Conservation (phyloP, 768 basidiomycete species). For the Scleroderma bovista region DNA sequence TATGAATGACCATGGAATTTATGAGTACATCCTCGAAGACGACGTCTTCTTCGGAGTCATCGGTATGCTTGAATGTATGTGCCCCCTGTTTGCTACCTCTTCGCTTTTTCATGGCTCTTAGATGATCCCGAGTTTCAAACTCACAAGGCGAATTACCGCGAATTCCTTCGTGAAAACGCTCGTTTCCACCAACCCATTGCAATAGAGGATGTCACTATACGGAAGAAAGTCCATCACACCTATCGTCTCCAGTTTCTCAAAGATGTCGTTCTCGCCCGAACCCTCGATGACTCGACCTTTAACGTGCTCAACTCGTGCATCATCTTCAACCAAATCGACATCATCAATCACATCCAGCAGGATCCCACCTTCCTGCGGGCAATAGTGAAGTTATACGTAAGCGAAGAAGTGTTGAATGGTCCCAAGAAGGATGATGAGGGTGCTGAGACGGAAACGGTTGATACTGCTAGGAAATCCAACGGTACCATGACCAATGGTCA, state of each 20-base stretch:
- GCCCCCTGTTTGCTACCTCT: slow-evolving; percentile 1
- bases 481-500: slow-evolving; percentile 33
- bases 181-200: slow-evolving; percentile 86
- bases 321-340: slow-evolving; percentile 99
- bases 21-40: slow-evolving; percentile 92
- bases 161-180: slow-evolving; percentile 80
- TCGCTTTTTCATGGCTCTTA: slow-evolving; percentile 28
- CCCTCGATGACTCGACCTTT: slow-evolving; percentile 94
- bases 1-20: slow-evolving; percentile 91
- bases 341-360: slow-evolving; percentile 82
- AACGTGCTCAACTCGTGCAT: slow-evolving; percentile 96
- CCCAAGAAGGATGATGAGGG: slow-evolving; percentile 29
- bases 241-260: slow-evolving; percentile 97
- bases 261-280: slow-evolving; percentile 94
- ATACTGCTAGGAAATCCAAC: slow-evolving; percentile 34
- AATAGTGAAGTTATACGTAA: slow-evolving; percentile 70
- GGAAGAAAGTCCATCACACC: slow-evolving; percentile 91
- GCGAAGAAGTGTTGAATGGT: slow-evolving; percentile 56
- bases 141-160: slow-evolving; percentile 97
- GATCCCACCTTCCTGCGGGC: slow-evolving; percentile 73
- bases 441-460: slow-evolving; percentile 26
- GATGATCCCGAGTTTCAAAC: slow-evolving; percentile 96
- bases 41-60: slow-evolving; percentile 89
- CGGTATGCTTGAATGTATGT: slow-evolving; percentile 94
- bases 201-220: slow-evolving; percentile 69